These are phyloP conservation scores for Podosphaera xanthii DNA, from an alignment of 2,329 filamentous ascomycete species.

Conservation along the genomic window DNA sequence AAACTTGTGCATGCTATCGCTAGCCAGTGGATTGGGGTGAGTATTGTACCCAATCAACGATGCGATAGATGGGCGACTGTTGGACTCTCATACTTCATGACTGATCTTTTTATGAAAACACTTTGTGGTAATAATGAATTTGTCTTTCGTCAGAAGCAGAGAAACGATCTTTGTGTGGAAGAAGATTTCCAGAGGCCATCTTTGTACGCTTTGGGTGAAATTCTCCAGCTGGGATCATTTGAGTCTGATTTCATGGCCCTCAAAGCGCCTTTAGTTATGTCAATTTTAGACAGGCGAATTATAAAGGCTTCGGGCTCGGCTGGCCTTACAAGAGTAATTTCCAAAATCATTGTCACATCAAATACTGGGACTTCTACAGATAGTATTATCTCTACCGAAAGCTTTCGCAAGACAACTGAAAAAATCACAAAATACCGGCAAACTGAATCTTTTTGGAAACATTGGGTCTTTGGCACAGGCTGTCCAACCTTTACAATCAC, in stretches of 20 bases:
- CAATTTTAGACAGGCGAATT: conserved; percentile 77
- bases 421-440: conserved; percentile 61
- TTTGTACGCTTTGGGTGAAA: conserved; percentile 54
- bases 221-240: conserved; percentile 59
- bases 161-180: conserved; percentile 62
- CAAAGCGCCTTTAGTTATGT: conserved; percentile 77
- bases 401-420: conserved; percentile 68
- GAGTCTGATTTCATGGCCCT: conserved; percentile 76
- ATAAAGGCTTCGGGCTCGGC: conserved; percentile 70
- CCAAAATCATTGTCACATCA: conserved; percentile 64
- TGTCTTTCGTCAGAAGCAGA: conserved; percentile 66
- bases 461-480: conserved; percentile 77
- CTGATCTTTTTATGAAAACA: conserved; percentile 73
- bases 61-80: conserved; percentile 74
- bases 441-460: conserved; percentile 74
- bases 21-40: conserved; percentile 84
- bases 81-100: conserved; percentile 85
- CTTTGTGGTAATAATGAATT: conserved; percentile 91
- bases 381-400: conserved; percentile 44
- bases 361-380: conserved; percentile 58
- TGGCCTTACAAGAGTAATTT: conserved; percentile 62
- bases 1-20: conserved; percentile 65
- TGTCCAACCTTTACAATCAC: conserved; percentile 73
- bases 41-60: conserved; percentile 63
- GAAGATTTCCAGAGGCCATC: conserved; percentile 65